phyloP scores from a whole-genome alignment of 2,329 filamentous ascomycete genomes.

The Pseudogymnoascus sp. region DNA sequence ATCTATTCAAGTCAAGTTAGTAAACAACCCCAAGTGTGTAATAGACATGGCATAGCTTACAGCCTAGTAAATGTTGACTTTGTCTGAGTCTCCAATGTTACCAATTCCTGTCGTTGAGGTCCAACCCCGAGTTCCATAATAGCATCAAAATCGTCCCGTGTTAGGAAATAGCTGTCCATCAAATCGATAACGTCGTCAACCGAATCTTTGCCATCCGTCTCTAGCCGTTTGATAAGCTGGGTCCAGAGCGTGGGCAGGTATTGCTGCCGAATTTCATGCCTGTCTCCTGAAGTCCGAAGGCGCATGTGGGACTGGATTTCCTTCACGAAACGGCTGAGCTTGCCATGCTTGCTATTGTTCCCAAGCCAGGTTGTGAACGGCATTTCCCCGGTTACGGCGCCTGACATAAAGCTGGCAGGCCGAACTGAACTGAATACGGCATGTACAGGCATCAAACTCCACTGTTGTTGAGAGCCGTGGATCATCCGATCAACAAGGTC shows the following conservation, averaged over 20 bases:
- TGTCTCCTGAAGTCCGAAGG: slow-evolving; percentile 77
- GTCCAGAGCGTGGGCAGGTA: slow-evolving; percentile 87
- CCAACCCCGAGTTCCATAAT: slow-evolving; percentile 88
- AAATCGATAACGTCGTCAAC: slow-evolving; percentile 79
- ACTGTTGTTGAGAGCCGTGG: slow-evolving; percentile 94
- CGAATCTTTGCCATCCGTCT: slow-evolving; percentile 70
- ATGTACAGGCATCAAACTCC: slow-evolving; percentile 95
- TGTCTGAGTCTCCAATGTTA: slow-evolving; percentile 74
- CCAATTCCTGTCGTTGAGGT: slow-evolving; percentile 63
- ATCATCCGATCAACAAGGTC: slow-evolving; percentile 97
- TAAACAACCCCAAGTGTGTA: neutral
- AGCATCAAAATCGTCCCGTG: slow-evolving; percentile 87
- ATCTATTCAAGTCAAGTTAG: slow-evolving; percentile 39
- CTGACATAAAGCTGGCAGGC: slow-evolving; percentile 78
- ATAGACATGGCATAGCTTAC: slow-evolving; percentile 44
- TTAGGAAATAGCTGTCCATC: slow-evolving; percentile 96
- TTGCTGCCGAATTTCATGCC: slow-evolving; percentile 88
- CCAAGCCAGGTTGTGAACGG: slow-evolving; percentile 88
- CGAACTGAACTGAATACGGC: slow-evolving; percentile 91
- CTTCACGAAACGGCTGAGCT: slow-evolving; percentile 71
- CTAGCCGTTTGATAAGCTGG: slow-evolving; percentile 64
- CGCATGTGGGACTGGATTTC: slow-evolving; percentile 98
- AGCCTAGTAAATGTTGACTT: slow-evolving; percentile 84
- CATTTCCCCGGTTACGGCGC: slow-evolving; percentile 61
- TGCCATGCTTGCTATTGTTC: slow-evolving; percentile 81